Percentiles rank a stretch among this genome's conserved stretches.
Conservation (phyloP, 208 protist species). For the Crithidia fasciculata region DNA sequence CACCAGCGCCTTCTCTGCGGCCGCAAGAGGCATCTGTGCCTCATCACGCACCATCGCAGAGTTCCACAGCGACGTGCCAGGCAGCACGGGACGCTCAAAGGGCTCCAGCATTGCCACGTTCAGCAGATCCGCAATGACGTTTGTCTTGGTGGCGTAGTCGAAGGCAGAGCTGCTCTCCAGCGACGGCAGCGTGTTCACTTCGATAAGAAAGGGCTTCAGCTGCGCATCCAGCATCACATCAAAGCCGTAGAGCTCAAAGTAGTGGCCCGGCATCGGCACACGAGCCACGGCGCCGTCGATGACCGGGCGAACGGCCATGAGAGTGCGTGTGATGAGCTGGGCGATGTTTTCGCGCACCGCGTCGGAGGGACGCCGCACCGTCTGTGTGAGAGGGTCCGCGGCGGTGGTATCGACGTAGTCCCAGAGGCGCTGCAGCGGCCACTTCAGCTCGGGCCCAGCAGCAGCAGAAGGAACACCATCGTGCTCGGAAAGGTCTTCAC, state of each 20-base stretch:
- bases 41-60: slow-evolving; percentile 10
- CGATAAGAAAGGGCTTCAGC: slow-evolving; percentile 82
- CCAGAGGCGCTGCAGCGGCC: slow-evolving; percentile 70
- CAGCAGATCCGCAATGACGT: slow-evolving; percentile 86
- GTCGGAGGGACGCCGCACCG: slow-evolving; percentile 32
- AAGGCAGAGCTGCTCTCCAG: slow-evolving; percentile 88
- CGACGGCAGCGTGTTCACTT: slow-evolving; percentile 93
- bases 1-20: slow-evolving; percentile 2
- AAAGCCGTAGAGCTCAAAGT: slow-evolving; percentile 93
- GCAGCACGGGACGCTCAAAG: slow-evolving; percentile 52
- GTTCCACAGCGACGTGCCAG: slow-evolving; percentile 21
- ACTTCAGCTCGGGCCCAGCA: slow-evolving; percentile 59
- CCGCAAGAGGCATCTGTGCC: not conserved
- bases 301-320: slow-evolving; percentile 58
- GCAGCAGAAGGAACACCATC: not conserved
- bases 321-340: slow-evolving; percentile 70
- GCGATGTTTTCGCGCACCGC: slow-evolving; percentile 67
- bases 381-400: not conserved
- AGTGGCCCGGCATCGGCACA: slow-evolving; percentile 45
- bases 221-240: slow-evolving; percentile 89
- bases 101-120: slow-evolving; percentile 87
- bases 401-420: slow-evolving; percentile 45
- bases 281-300: slow-evolving; percentile 33
- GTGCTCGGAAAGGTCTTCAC: not conserved
- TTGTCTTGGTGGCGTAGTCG: slow-evolving; percentile 89